Conservation (phyloP, 306 rosid genomes). For the Potentilla sterilis region DNA sequence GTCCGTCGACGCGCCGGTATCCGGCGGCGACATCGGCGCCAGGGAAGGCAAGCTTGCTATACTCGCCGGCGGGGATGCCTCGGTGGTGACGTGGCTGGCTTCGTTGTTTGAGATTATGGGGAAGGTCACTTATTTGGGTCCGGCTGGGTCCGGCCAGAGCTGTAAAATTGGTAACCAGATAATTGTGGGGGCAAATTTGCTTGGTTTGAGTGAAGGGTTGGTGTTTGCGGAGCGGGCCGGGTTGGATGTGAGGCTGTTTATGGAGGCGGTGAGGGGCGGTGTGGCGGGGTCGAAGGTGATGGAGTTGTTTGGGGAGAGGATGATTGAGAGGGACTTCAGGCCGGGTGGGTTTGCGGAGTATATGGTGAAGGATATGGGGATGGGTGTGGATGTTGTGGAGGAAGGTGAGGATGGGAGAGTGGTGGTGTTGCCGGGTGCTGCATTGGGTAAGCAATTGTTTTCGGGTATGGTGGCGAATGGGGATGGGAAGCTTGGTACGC, state of each 20-base stretch:
- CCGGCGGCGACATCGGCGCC: constrained; percentile 84
- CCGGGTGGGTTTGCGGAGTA: constrained; percentile 74
- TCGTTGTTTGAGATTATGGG: constrained; percentile 56
- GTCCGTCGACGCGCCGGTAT: constrained; percentile 81
- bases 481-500: constrained; percentile 65
- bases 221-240: constrained; percentile 74
- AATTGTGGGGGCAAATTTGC: constrained; percentile 46
- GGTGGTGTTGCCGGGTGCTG: constrained; percentile 75
- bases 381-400: constrained; percentile 68
- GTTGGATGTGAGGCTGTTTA: constrained; percentile 43
- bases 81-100: constrained; percentile 55
- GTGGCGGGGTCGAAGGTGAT: constrained; percentile 60
- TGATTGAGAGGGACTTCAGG: constrained; percentile 54
- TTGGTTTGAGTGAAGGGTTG: constrained; percentile 73
- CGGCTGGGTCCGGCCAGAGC: constrained; percentile 70
- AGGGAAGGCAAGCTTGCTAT: constrained; percentile 74
- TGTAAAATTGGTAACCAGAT: constrained; percentile 85
- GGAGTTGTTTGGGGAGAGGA: constrained; percentile 75
- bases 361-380: constrained; percentile 83
- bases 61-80: constrained; percentile 57
- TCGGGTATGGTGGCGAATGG: constrained; percentile 80
- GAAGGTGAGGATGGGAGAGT: constrained; percentile 37
- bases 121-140: constrained; percentile 53
- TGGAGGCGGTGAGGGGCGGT: constrained; percentile 57
- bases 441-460: constrained; percentile 61